phyloP scores from a whole-genome alignment of 2,329 filamentous ascomycete species.

The Paradendryphiella salina region DNA sequence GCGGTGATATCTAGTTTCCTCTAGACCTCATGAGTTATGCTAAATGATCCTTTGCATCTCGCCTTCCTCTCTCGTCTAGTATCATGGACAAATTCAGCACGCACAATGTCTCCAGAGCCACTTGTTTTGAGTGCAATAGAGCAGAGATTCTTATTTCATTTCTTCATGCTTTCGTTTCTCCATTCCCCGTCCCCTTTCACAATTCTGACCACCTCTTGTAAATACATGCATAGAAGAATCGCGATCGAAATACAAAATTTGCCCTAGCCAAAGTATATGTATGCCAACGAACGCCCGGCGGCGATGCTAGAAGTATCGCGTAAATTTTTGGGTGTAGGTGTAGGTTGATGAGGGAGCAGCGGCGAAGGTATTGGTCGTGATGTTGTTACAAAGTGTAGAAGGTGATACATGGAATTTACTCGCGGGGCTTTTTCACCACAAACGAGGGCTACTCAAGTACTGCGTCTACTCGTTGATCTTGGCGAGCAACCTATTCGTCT shows the following conservation, averaged over 20 bases:
- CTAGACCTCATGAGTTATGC: constrained; percentile 7
- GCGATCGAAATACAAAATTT: constrained; percentile 23
- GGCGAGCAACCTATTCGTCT: constrained; percentile 76
- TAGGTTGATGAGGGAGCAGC: constrained; percentile 2
- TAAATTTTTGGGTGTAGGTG: constrained; percentile 4
- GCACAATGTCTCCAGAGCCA: background rate
- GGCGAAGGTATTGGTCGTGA: constrained; percentile 3
- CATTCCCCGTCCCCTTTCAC: constrained; percentile 7
- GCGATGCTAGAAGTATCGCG: constrained; percentile 36
- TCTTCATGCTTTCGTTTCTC: constrained; percentile 6
- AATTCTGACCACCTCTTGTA: constrained; percentile 9
- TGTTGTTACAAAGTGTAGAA: constrained; percentile 36
- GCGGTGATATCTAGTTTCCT: background rate
- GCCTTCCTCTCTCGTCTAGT: background rate
- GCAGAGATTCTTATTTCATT: constrained; percentile 27
- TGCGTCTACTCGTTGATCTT: constrained; percentile 90
- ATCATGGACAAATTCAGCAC: background rate
- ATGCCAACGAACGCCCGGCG: constrained; percentile 36
- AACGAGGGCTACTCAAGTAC: background rate
- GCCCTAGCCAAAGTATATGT: constrained; percentile 18
- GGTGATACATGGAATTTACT: constrained; percentile 19
- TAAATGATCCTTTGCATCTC: background rate
- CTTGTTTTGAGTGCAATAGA: constrained; percentile 4
- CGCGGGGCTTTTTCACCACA: background rate
- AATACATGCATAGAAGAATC: constrained; percentile 24